Evolutionary conservation across 2,329 filamentous ascomycete species (phyloP), one percentile per base, ranked within the genome.

Genomic region (Ophiostoma montium): DNA sequence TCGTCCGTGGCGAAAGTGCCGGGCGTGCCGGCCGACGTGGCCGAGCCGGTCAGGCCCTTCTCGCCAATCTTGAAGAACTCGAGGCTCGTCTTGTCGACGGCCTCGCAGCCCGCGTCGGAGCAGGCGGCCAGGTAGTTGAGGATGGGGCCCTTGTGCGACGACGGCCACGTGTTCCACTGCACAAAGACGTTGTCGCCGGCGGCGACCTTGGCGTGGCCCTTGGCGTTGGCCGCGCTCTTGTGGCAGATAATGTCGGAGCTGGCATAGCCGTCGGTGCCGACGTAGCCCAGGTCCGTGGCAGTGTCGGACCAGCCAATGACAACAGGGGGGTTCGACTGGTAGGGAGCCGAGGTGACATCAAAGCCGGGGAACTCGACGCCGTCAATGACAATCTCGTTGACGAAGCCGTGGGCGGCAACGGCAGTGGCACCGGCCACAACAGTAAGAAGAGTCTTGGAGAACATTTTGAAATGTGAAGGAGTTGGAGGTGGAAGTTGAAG

Each of bases 1-100:
- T 69, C 58, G 55, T 66, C 63, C 7, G 61, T 59, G 5, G 60
- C 62, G 65, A 65, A 67, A 10, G 45, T 60, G 27, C 59, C 57
- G 8, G 42, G 27, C n/a, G 42, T 44, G 42, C 42, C 42, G 9
- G 42, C 16, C 23, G 4, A 19, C 1, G 52, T 55, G 9, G 57
- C 63, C 32, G 18, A 31, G 38, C 62, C 61, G 36, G 67, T 53
- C 33, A 64, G 54, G 15, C 55, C 59, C 9, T 58, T 38, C 41
- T 62, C 57, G 51, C 59, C 57, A 50, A 66, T 65, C 50, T 65
- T 56, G 52, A 56, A 55, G 54, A 65, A 55, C 50, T 54, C 49
- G 32, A 56, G 54, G 52, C 56, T 56, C 33, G 57, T 53, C 51
- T 65, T 65, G 53, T 65, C 59, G 6, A 62, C 61, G 3, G 52